Evolutionary conservation across 441 rosid genomes (phyloP), one percentile per base, ranked within the genome.

Genomic region (Adansonia rubrostipa): DNA sequence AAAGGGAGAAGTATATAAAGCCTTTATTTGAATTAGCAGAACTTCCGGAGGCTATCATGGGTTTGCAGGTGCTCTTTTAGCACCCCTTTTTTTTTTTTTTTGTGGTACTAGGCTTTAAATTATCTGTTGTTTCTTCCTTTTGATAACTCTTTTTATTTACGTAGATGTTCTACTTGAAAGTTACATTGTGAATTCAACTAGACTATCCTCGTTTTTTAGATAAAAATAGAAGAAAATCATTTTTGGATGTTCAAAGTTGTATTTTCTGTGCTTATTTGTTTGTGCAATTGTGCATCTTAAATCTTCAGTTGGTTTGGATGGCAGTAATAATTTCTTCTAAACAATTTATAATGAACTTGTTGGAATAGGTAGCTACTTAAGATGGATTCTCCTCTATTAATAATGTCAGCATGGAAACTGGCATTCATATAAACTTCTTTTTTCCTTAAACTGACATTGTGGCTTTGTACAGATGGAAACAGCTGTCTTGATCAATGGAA

Each of bases 41-140:
- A 84, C 98, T 97, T 82, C 98, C 99, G 0, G 94, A 95, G 83
- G 97, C 99, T 82, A 87, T 97, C 77, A 94, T 91, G 90, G 99
- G 89, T 50, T 88, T 97, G 89, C 99, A 97, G 98, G 99, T 93
- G 77, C 73, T 69, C 22, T 53, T 50, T 62, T 54, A 24, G 9
- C 53, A 0, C 36, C 58, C 28, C 1, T 24, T 24, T 57, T 54
- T 68, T 48, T 45, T 61, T 71, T 28, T 28, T 28, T 28, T 1
- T 28, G 33, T 17, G 56, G 78, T 69, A 67, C 60, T 72, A 57
- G 63, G 44, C 53, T 68, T 24, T 57, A 47, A 45, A 47, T 80
- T 82, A 58, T 60, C 67, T n/a, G 9, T 48, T 45, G 71, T 67
- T 68, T 63, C 15, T 66, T 75, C 76, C 50, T 76, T 82, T 53